Evolutionary conservation across 495 filamentous ascomycete species (phyloP).

Genomic region (Hypoxylon trugodes): DNA sequence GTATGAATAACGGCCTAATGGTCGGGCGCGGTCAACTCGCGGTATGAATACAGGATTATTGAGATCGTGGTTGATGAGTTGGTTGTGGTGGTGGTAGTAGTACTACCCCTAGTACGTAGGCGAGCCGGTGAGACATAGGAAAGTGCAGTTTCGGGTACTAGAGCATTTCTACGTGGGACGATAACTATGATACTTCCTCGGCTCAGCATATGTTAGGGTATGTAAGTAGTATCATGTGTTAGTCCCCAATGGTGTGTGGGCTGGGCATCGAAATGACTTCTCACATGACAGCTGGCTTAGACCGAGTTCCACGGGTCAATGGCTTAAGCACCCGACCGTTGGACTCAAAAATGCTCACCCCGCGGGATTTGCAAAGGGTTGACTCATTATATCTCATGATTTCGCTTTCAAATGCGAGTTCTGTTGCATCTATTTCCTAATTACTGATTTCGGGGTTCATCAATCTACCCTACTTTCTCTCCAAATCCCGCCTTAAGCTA

Average conservation of each 20-base stretch:
- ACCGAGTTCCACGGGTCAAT: conserved; percentile 14
- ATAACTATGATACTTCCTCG: neutral
- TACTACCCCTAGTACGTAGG: neutral
- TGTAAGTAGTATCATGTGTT: conserved; percentile 15
- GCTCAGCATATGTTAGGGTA: neutral
- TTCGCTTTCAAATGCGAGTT: neutral
- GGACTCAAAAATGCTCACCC: neutral
- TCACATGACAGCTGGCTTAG: conserved; percentile 10
- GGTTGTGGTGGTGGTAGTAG: neutral
- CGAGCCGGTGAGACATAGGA: neutral
- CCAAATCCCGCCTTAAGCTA: neutral
- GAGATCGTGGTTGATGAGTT: conserved; percentile 5
- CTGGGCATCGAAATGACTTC: neutral
- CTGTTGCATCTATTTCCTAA: neutral
- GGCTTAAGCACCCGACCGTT: neutral
- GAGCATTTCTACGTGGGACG: conserved; percentile 8
- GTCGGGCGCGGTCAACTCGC: too few species aligned
- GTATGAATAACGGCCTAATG: neutral
- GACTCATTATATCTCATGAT: neutral
- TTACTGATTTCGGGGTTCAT: neutral
- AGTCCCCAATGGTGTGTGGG: neutral
- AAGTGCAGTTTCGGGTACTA: neutral
- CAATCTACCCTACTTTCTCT: conserved; percentile 8
- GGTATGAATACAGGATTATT: too few species aligned
- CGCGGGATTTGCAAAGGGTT: neutral